A percentile compares a stretch with the other conserved stretches of the same genome.
Conservation (phyloP, 2,329 filamentous ascomycete genomes). For the Paramyrothecium roridum region DNA sequence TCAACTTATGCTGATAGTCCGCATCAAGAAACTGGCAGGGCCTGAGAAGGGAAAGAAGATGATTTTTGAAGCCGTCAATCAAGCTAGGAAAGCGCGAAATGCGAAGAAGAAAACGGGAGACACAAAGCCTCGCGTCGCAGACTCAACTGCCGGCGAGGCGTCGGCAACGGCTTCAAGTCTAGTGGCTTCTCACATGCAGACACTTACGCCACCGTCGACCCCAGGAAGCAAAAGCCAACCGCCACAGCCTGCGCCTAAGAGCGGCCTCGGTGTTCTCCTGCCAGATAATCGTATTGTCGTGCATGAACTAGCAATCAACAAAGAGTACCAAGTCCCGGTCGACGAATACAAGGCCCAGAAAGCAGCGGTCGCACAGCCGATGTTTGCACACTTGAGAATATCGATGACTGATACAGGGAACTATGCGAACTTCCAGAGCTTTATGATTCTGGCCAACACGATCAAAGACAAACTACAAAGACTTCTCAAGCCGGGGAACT, state of each 20-base stretch:
- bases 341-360: slow-evolving; percentile 58
- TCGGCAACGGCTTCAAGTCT: slow-evolving; percentile 33
- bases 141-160: slow-evolving; percentile 34
- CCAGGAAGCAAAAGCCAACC: slow-evolving; percentile 36
- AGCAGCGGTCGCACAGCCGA: slow-evolving; percentile 41
- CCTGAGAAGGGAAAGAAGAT: slow-evolving; percentile 66
- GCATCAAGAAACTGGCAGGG: slow-evolving; percentile 76
- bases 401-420: slow-evolving; percentile 65
- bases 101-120: slow-evolving; percentile 67
- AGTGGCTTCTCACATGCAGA: slow-evolving; percentile 41
- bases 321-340: slow-evolving; percentile 69
- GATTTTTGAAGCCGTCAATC: slow-evolving; percentile 71
- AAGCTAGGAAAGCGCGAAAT: slow-evolving; percentile 63
- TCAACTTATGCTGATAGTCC: slow-evolving; percentile 73
- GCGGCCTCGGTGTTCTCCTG: slow-evolving; percentile 51
- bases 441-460: slow-evolving; percentile 67
- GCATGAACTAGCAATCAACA: slow-evolving; percentile 77
- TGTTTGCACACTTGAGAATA: slow-evolving; percentile 57
- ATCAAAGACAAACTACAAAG: slow-evolving; percentile 71
- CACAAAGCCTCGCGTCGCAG: slow-evolving; percentile 65
- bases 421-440: slow-evolving; percentile 64
- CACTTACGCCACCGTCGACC: slow-evolving; percentile 51
- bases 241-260: slow-evolving; percentile 32
- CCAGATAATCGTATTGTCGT: slow-evolving; percentile 73
- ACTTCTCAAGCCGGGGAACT: slow-evolving; percentile 66